Percentiles rank a stretch among this genome's conserved stretches.
Evolutionary conservation across 805 yeast genomes (phyloP).

Genomic region (Teunomyces cretensis): DNA sequence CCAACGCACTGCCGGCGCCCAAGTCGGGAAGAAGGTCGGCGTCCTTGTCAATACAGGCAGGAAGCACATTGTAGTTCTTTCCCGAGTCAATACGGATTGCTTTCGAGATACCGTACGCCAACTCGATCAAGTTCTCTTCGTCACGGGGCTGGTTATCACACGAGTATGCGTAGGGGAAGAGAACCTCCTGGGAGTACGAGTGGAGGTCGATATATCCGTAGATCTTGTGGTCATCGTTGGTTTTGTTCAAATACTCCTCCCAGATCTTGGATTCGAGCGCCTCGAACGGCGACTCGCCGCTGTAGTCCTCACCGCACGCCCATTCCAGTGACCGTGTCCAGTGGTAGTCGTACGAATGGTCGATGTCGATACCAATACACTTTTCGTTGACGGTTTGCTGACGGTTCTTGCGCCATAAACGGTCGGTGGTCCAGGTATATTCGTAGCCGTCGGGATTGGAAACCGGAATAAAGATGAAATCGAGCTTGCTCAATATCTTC

Average conservation of each 20-base stretch:
- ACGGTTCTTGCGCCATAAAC: conserved; percentile 88
- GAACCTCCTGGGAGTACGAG: conserved; percentile 79
- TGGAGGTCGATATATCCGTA: conserved; percentile 82
- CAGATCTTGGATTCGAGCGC: conserved; percentile 41
- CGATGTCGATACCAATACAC: conserved; percentile 84
- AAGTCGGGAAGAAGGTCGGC: conserved; percentile 69
- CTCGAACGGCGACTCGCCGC: conserved; percentile 72
- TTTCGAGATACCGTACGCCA: conserved; percentile 78
- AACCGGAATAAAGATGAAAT: conserved; percentile 77
- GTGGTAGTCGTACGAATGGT: conserved; percentile 76
- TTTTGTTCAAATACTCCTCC: conserved; percentile 36
- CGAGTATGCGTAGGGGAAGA: conserved; percentile 81
- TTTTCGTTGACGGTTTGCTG: conserved; percentile 64
- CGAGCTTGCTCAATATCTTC: conserved; percentile 54
- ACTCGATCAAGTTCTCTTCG: conserved; percentile 74
- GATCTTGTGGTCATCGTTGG: conserved; percentile 56
- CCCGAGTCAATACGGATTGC: conserved; percentile 67
- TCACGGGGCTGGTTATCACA: conserved; percentile 75
- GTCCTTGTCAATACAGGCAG: conserved; percentile 80
- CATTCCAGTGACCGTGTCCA: conserved; percentile 61
- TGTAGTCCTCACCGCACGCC: conserved; percentile 82
- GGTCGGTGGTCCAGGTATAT: conserved; percentile 74
- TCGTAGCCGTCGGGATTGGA: conserved; percentile 91
- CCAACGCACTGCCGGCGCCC: conserved; percentile 80
- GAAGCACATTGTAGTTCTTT: conserved; percentile 62